These are phyloP conservation scores for Aspergillus intermedius DNA, from an alignment of 2,329 filamentous ascomycete species.

Conservation along the genomic window DNA sequence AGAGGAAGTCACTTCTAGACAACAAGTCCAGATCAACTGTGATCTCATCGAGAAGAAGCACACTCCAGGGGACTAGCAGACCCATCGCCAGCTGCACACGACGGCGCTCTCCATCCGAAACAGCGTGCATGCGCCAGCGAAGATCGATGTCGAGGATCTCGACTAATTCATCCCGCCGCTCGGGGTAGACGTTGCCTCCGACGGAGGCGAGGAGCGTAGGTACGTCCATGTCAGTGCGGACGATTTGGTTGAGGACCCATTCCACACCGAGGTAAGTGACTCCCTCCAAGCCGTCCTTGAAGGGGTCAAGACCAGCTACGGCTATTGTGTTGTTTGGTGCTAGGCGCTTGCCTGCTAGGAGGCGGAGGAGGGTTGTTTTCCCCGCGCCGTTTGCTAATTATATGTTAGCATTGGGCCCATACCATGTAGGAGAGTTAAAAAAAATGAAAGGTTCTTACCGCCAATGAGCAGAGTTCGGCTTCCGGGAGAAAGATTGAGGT, in stretches of 20 bases:
- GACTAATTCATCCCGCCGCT: slow-evolving; percentile 79
- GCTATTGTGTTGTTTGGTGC: slow-evolving; percentile 67
- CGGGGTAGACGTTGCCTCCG: slow-evolving; percentile 76
- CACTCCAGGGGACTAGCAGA: slow-evolving; percentile 80
- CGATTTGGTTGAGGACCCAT: slow-evolving; percentile 96
- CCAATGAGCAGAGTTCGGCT: slow-evolving; percentile 89
- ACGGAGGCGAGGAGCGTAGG: slow-evolving; percentile 76
- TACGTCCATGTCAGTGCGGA: slow-evolving; percentile 90
- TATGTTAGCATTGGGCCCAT: neutral
- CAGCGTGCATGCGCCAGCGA: slow-evolving; percentile 90
- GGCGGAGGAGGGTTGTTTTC: slow-evolving; percentile 91
- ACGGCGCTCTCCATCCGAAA: slow-evolving; percentile 84
- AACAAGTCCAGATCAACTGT: slow-evolving; percentile 93
- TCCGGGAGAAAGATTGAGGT: slow-evolving; percentile 68
- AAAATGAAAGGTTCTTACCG: slow-evolving; percentile 42
- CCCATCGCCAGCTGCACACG: slow-evolving; percentile 96
- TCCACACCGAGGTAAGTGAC: slow-evolving; percentile 96
- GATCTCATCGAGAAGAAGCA: slow-evolving; percentile 89
- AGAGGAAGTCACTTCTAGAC: slow-evolving; percentile 74
- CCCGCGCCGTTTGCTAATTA: slow-evolving; percentile 78
- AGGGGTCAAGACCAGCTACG: slow-evolving; percentile 82
- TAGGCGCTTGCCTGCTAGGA: slow-evolving; percentile 91
- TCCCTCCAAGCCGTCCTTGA: slow-evolving; percentile 81
- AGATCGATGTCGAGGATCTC: slow-evolving; percentile 85
- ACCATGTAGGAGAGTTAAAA: neutral